phyloP scores from a whole-genome alignment of 208 protist species.

The Leishmania guyanensis region DNA sequence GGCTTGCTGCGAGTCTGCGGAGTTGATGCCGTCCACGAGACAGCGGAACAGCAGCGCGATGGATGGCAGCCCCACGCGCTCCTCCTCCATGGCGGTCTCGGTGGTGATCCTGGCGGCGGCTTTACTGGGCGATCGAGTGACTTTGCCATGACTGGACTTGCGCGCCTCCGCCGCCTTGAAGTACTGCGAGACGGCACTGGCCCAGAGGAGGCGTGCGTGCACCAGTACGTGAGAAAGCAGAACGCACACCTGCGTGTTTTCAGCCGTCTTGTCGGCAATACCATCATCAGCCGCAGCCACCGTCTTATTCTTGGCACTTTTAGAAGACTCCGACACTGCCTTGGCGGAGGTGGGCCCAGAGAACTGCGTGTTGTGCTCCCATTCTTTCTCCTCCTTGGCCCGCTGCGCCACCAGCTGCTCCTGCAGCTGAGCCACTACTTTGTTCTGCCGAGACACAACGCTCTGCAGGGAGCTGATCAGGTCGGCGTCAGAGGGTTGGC shows the following conservation, averaged over 20 bases:
- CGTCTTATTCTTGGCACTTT: neutral
- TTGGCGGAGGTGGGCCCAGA: neutral
- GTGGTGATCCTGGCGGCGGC: slow-evolving; percentile 7
- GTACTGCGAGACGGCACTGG: slow-evolving; percentile 38
- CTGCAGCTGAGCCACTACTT: slow-evolving; percentile 33
- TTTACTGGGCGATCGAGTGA: neutral
- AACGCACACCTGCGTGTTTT: slow-evolving; percentile 46
- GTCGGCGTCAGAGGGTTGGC: neutral
- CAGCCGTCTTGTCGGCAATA: slow-evolving; percentile 6
- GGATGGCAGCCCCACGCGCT: slow-evolving; percentile 43
- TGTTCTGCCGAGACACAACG: slow-evolving; percentile 48
- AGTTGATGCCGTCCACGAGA: slow-evolving; percentile 72
- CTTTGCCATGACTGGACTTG: slow-evolving; percentile 2
- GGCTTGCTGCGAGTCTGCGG: slow-evolving; percentile 15
- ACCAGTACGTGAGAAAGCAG: slow-evolving; percentile 52
- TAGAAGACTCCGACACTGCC: neutral
- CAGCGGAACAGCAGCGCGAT: slow-evolving; percentile 57
- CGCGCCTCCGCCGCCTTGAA: slow-evolving; percentile 31
- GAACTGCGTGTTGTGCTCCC: slow-evolving; percentile 14
- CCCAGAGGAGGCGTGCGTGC: slow-evolving; percentile 50
- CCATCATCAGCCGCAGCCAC: neutral
- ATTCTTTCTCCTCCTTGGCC: slow-evolving; percentile 24
- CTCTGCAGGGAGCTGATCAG: slow-evolving; percentile 40
- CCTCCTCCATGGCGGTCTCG: slow-evolving; percentile 22
- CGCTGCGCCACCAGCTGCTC: slow-evolving; percentile 32